Evolutionary conservation across 2,329 filamentous ascomycete genomes (phyloP), one percentile per base, ranked within the genome.

Genomic region (Colletotrichum lentis): DNA sequence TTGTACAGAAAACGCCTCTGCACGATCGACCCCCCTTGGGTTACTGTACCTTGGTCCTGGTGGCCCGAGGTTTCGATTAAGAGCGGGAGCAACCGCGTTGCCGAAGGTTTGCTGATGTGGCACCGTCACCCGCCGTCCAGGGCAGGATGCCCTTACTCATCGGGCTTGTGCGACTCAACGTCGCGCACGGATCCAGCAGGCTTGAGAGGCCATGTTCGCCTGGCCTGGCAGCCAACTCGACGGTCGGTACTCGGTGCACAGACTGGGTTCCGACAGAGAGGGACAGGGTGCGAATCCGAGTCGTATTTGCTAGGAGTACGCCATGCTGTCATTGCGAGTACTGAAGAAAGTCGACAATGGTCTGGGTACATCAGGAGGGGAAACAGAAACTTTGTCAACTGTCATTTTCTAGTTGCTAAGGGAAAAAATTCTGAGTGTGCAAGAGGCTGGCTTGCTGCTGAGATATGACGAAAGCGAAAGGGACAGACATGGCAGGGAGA

Each of bases 91-190:
- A 65, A 66, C 66, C 66, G 62, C 66, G 14, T n/a, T 27, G 31
- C 54, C 65, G 54, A 64, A 55, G 59, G 65, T 64, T 49, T 68
- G 61, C 56, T 68, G 43, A 50, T 50, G 47, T 64, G 24, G 22
- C 3, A 24, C 35, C 44, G 47, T 27, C 47, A 44, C 18, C 20
- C 41, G 49, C 59, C 41, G 31, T 52, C 16, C 11, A 24, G 55
- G 24, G 24, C 24, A 22, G 22, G 14, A n/a, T 7, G 31, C 31
- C 22, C 14, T 57, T 44, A 52, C 20, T 55, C 55, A 61, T 24
- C 10, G 22, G 27, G 24, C 41, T 18, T 24, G 44, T 41, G 10
- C 43, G 43, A 27, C 5, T 49, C 37, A 31, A 41, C 52, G 12
- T 47, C 41, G 47, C 18, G 41, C 47, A 22, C n/a, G 27, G 47